Base-by-base conservation (phyloP, 441 rosid genomes). In the Pelargonium cotyledonis region DNA sequence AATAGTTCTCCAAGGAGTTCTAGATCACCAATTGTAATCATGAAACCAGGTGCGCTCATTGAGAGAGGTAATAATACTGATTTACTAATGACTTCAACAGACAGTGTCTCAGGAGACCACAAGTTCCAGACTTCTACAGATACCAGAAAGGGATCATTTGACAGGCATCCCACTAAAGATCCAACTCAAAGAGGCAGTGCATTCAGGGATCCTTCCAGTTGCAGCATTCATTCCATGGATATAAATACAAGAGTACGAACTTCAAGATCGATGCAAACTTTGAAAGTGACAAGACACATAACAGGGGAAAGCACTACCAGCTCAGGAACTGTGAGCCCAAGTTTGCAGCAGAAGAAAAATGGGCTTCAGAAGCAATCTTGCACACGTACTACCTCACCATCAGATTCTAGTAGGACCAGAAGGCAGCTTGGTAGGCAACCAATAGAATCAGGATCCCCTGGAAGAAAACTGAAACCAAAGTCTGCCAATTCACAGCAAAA, bases 331-430 rank as follows among this genome's bases (percentile, higher is more conserved):
- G 74, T 68, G 73, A 79, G 80, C 86, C 84, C 76, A 65, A 80
- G 86, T 75, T 81, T 79, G 74, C 88, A 72, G 23, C 83, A 76
- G 68, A 87, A 86, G 80, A 85, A 84, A 77, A 74, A 77, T 11
- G 86, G 76, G 21, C 69, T 73, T 47, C 85, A 84, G 84, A 84
- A 77, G 76, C 86, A 80, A 74, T 68, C 87, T 69, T 80, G 63
- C 62, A 75, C 77, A 8, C 8, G 44, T 41, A 68, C 81, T 4
- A 69, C 70, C 44, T 81, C 79, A 68, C 70, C 85, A 80, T 77
- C 82, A 62, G 86, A 88, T 65, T 81, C 61, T 60, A 81, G 78
- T 71, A 79, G 80, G 72, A 78, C 63, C 61, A 80, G 80, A 68
- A 81, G 79, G 81, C 86, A 83, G 55, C 61, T 80, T 43, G 68